Conservation (phyloP, 257 asterid species). For the Linderniella brevidens region DNA sequence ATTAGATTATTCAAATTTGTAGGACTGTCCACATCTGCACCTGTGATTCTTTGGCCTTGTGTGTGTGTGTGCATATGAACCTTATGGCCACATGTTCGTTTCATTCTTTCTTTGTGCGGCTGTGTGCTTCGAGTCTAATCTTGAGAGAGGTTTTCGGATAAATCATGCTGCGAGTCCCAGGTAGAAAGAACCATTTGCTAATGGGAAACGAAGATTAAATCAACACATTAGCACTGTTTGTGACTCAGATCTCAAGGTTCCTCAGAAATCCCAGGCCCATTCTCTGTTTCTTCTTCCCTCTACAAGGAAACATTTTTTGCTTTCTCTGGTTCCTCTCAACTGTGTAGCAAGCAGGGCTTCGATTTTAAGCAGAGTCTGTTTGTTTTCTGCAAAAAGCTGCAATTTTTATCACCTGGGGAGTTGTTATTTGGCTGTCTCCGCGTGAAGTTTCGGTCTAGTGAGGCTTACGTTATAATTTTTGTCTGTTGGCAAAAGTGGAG, state of each 20-base stretch:
- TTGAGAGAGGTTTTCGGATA: no score
- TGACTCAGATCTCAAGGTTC: constrained; percentile 54
- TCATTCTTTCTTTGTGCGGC: constrained; percentile 12
- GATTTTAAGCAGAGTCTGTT: neutral
- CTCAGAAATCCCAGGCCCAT: constrained; percentile 28
- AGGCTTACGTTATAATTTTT: no score
- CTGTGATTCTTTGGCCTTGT: constrained; percentile 48
- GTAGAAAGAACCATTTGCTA: no score
- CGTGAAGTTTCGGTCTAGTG: constrained; percentile 11
- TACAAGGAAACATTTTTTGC: constrained; percentile 24
- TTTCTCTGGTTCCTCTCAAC: constrained; percentile 14
- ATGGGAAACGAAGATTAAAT: constrained; percentile 13
- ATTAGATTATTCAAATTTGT: constrained; percentile 11
- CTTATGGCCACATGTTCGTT: constrained; percentile 38
- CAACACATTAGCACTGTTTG: constrained; percentile 19
- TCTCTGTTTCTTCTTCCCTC: constrained; percentile 20
- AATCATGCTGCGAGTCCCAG: no score
- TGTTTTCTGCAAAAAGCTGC: constrained; percentile 16
- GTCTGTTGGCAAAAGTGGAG: no score
- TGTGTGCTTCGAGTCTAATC: no score
- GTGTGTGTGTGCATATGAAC: constrained; percentile 3
- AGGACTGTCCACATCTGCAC: constrained; percentile 41
- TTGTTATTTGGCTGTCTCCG: constrained; percentile 3
- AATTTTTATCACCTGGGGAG: constrained; percentile 25
- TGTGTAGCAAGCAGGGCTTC: neutral